These are phyloP conservation scores for Diospyros lotus DNA, from an alignment of 148 eudicot genomes.

Conservation along the genomic window DNA sequence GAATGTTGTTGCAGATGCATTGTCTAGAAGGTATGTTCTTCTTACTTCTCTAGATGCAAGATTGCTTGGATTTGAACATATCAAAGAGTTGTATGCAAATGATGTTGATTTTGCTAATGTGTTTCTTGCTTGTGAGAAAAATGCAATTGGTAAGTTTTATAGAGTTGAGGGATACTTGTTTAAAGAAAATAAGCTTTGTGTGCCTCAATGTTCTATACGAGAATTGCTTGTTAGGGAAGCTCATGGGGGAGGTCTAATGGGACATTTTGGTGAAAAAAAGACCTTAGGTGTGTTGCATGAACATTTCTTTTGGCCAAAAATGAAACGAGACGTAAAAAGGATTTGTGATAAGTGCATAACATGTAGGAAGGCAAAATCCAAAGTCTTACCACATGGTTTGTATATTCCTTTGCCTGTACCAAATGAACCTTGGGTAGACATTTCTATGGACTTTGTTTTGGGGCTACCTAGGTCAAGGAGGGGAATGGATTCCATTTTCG, in stretches of 20 bases:
- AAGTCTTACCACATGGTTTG: not conserved
- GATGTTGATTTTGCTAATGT: not conserved
- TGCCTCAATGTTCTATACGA: not conserved
- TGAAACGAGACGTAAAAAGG: slow-evolving; percentile 8
- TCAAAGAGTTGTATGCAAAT: too few species aligned
- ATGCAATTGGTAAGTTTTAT: not conserved
- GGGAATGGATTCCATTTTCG: not conserved
- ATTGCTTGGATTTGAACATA: too few species aligned
- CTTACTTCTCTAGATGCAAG: too few species aligned
- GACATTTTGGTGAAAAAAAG: slow-evolving; percentile 6
- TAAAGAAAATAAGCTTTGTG: not conserved
- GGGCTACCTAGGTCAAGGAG: not conserved
- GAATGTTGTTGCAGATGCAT: too few species aligned
- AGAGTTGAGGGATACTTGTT: not conserved
- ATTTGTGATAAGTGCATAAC: not conserved
- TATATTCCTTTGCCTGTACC: not conserved
- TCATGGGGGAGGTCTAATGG: slow-evolving; percentile 1
- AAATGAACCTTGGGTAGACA: not conserved
- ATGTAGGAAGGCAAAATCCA: not conserved
- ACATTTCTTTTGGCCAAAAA: slow-evolving; percentile 8
- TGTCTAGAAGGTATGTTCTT: too few species aligned
- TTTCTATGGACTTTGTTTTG: slow-evolving; percentile 7
- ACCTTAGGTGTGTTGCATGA: not conserved
- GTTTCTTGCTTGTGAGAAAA: not conserved
- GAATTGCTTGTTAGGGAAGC: slow-evolving; percentile 1